Evolutionary conservation across 1,284 basidiomycete species (phyloP).

Genomic region (Termitomyces sp.): DNA sequence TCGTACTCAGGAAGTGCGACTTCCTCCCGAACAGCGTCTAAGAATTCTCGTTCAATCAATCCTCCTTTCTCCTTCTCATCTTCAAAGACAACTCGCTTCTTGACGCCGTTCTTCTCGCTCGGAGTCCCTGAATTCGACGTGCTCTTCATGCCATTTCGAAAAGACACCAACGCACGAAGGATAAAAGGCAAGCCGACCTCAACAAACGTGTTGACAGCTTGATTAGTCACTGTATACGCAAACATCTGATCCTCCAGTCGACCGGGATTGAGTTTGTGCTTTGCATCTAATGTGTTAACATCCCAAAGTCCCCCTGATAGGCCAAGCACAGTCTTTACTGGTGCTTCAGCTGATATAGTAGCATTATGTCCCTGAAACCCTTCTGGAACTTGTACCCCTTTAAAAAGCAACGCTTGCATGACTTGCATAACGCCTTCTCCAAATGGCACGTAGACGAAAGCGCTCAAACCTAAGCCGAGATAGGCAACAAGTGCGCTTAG

Average conservation of each 20-base stretch:
- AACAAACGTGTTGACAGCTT: constrained; percentile 76
- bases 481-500: constrained; percentile 89
- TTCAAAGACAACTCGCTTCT: constrained; percentile 71
- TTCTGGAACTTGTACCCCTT: constrained; percentile 15
- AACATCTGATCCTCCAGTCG: constrained; percentile 91
- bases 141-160: constrained; percentile 30
- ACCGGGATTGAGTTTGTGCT: constrained; percentile 56
- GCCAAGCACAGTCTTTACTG: constrained; percentile 14
- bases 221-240: constrained; percentile 91
- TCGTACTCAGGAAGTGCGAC: constrained; percentile 79
- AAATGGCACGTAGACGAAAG: constrained; percentile 91
- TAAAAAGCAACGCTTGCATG: constrained; percentile 43
- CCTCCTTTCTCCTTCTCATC: constrained; percentile 58
- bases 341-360: constrained; percentile 13
- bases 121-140: constrained; percentile 27
- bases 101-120: constrained; percentile 34
- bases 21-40: constrained; percentile 76
- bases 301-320: constrained; percentile 42
- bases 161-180: constrained; percentile 54
- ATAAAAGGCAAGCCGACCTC: constrained; percentile 86
- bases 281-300: constrained; percentile 41
- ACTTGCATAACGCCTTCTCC: constrained; percentile 75
- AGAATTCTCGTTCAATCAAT: constrained; percentile 63
- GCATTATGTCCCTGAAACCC: constrained; percentile 12
- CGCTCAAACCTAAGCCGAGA: constrained; percentile 77